These are phyloP conservation scores for Pyrenophora graminea DNA, from an alignment of 2,329 filamentous ascomycete species.

Conservation along the genomic window DNA sequence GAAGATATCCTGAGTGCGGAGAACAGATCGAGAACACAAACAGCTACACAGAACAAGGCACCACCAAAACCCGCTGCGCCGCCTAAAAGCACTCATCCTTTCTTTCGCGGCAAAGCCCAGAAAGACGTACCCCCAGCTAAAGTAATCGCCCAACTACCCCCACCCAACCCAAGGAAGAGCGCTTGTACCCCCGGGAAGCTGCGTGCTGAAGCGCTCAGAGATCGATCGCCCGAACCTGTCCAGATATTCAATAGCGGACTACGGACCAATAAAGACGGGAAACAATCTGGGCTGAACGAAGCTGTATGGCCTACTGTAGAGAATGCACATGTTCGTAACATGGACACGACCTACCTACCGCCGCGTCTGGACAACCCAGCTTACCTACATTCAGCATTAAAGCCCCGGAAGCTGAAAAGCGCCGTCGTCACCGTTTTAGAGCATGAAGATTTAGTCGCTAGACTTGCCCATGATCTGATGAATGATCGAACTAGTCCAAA, in stretches of 20 bases:
- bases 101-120: slow-evolving; percentile 65
- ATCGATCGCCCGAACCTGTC: slow-evolving; percentile 18
- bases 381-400: slow-evolving; percentile 8
- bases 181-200: slow-evolving; percentile 55
- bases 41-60: slow-evolving; percentile 25
- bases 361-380: background rate
- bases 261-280: slow-evolving; percentile 48
- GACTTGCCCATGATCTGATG: slow-evolving; percentile 22
- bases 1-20: slow-evolving; percentile 61
- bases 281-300: slow-evolving; percentile 67
- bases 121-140: slow-evolving; percentile 27
- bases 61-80: slow-evolving; percentile 37
- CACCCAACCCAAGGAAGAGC: slow-evolving; percentile 35
- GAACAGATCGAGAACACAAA: slow-evolving; percentile 23
- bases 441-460: slow-evolving; percentile 34
- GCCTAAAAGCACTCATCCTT: slow-evolving; percentile 65
- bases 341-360: slow-evolving; percentile 6
- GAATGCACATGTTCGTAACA: slow-evolving; percentile 51
- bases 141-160: slow-evolving; percentile 10
- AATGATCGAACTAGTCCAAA: background rate
- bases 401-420: slow-evolving; percentile 48
- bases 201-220: slow-evolving; percentile 37
- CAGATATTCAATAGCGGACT: slow-evolving; percentile 27
- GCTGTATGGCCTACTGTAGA: slow-evolving; percentile 73
- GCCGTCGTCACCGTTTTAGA: slow-evolving; percentile 27